Conservation (phyloP, 2,329 filamentous ascomycete genomes). For the Ascomycota sp. region DNA sequence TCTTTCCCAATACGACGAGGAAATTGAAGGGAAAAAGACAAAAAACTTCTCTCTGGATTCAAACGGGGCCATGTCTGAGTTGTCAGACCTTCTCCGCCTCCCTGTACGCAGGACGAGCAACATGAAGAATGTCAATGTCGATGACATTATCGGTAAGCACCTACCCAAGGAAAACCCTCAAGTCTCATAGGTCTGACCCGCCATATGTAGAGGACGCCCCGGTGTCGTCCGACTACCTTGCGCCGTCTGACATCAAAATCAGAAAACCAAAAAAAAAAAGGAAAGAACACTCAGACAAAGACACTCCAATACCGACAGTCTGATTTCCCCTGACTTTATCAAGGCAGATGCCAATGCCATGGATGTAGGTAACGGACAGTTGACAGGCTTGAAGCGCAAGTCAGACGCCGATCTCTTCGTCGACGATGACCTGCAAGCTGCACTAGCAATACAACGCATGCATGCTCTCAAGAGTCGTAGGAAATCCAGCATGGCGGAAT, state of each 20-base stretch:
- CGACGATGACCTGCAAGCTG: constrained; percentile 80
- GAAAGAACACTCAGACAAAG: constrained; percentile 55
- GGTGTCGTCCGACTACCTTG: constrained; percentile 63
- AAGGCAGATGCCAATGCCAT: constrained; percentile 33
- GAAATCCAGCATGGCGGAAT: constrained; percentile 65
- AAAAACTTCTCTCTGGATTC: constrained; percentile 78
- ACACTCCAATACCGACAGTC: constrained; percentile 40
- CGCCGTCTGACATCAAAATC: constrained; percentile 70
- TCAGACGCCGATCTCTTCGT: constrained; percentile 49
- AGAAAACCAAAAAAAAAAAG: constrained; percentile 95
- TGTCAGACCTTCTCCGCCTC: constrained; percentile 33
- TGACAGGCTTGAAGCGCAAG: constrained; percentile 37
- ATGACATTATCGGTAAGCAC: constrained; percentile 43
- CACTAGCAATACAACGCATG: constrained; percentile 62
- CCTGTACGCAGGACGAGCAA: constrained; percentile 37
- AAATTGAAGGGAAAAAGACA: constrained; percentile 74
- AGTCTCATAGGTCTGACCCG: neutral
- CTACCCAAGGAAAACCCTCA: neutral
- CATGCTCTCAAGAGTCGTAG: constrained; percentile 83
- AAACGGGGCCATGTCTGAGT: constrained; percentile 46
- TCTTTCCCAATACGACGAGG: constrained; percentile 84
- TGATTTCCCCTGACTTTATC: constrained; percentile 23
- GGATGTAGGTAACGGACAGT: constrained; percentile 50
- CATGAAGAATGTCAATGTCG: constrained; percentile 54
- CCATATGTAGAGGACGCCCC: constrained; percentile 9